A percentile compares a stretch with the other conserved stretches of the same genome.
phyloP scores from a whole-genome alignment of 164 flowering plant species.

The Magnolia kwangsiensis region DNA sequence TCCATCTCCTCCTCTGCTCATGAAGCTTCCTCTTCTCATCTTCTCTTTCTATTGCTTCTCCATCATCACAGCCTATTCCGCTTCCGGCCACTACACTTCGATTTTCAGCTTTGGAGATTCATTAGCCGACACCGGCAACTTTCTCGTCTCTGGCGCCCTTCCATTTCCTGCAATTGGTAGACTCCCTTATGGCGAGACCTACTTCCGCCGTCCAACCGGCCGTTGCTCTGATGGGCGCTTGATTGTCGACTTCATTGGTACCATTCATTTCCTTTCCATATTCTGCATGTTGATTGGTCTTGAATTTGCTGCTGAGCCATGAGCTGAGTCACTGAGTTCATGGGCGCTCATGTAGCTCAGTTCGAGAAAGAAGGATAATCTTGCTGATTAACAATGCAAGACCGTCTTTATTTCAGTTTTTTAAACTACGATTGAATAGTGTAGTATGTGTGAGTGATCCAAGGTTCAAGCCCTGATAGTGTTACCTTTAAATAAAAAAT shows the following conservation, averaged over 20 bases:
- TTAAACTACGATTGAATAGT: too few relatives aligned
- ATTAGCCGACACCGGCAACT: slow-evolving; percentile 55
- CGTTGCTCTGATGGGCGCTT: slow-evolving; percentile 61
- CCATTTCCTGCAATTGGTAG: slow-evolving; percentile 29
- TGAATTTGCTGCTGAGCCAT: too few relatives aligned
- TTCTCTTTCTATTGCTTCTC: neutral
- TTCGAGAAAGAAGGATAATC: too few relatives aligned
- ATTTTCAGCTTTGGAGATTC: slow-evolving; percentile 62
- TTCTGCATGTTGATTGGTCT: too few relatives aligned
- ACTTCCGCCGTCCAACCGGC: slow-evolving; percentile 43
- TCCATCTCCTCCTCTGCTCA: neutral
- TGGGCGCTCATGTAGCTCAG: too few relatives aligned
- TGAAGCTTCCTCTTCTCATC: neutral
- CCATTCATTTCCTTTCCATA: neutral
- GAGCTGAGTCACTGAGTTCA: too few relatives aligned
- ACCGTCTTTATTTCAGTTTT: too few relatives aligned
- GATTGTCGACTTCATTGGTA: slow-evolving; percentile 57
- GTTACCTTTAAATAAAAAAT: too few relatives aligned
- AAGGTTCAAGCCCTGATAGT: too few relatives aligned
- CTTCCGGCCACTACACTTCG: slow-evolving; percentile 24
- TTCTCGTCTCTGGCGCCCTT: slow-evolving; percentile 27
- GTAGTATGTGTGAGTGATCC: too few relatives aligned
- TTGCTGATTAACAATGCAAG: too few relatives aligned
- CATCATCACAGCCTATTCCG: slow-evolving; percentile 3
- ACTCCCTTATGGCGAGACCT: slow-evolving; percentile 54